These are phyloP conservation scores for Cladosporium austrohemisphaericum DNA, from an alignment of 2,329 filamentous ascomycete species.

Conservation along the genomic window DNA sequence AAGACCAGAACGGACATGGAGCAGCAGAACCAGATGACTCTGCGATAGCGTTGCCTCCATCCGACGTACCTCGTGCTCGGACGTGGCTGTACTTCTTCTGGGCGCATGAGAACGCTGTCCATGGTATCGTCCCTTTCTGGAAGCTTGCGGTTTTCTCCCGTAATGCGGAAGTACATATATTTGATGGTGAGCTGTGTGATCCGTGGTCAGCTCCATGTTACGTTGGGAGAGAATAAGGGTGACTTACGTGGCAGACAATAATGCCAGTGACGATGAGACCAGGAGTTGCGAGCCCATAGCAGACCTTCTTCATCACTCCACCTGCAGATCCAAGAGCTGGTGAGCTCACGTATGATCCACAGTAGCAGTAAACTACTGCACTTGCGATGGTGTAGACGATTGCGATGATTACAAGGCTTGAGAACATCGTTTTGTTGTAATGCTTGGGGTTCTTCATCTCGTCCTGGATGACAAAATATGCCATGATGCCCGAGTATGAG, in stretches of 20 bases:
- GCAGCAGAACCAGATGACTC: constrained; percentile 54
- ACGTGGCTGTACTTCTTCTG: too few species aligned
- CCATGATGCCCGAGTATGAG: constrained; percentile 17
- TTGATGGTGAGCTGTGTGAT: too few species aligned
- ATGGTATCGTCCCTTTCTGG: background rate
- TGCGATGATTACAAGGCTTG: constrained; percentile 23
- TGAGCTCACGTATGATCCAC: constrained; percentile 45
- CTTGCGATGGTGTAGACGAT: constrained; percentile 37
- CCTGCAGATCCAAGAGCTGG: constrained; percentile 49
- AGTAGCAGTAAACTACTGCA: constrained; percentile 45
- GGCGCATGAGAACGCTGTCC: too few species aligned
- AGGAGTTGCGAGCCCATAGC: constrained; percentile 38
- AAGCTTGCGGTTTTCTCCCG: background rate
- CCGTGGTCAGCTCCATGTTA: too few species aligned
- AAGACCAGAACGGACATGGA: constrained; percentile 54
- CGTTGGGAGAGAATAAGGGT: background rate
- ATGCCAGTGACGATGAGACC: constrained; percentile 22
- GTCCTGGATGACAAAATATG: constrained; percentile 37
- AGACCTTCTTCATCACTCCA: constrained; percentile 40
- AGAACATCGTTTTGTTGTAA: constrained; percentile 33
- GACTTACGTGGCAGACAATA: constrained; percentile 22
- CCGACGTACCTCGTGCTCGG: too few species aligned
- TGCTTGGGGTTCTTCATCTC: constrained; percentile 38
- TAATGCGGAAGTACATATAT: background rate
- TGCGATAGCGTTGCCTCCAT: too few species aligned